phyloP scores from a whole-genome alignment of 352 stramenopile genomes.

The Globisporangium carolinianum region DNA sequence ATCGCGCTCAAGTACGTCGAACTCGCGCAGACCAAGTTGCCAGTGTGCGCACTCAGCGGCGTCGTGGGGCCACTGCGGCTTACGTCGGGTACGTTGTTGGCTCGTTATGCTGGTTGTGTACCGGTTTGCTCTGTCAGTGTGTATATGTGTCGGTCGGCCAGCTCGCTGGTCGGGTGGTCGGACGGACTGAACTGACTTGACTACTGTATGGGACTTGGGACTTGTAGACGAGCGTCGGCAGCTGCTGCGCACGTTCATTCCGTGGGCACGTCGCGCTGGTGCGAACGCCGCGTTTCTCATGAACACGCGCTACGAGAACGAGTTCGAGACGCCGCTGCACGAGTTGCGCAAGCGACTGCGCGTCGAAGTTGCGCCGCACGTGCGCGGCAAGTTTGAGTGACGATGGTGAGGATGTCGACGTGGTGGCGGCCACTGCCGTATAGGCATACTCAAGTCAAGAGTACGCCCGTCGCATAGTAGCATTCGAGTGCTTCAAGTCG shows the following conservation, averaged over 20 bases:
- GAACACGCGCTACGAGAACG: slow-evolving; percentile 94
- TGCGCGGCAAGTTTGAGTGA: slow-evolving; percentile 1
- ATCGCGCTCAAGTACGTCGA: slow-evolving; percentile 97
- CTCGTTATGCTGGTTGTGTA: too few species aligned
- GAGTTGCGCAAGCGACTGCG: slow-evolving; percentile 72
- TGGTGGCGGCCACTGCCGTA: too few species aligned
- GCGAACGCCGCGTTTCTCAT: slow-evolving; percentile 78
- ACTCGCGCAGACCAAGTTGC: slow-evolving; percentile 93
- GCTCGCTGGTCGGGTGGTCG: too few species aligned
- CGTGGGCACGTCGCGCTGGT: slow-evolving; percentile 86
- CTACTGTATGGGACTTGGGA: background rate
- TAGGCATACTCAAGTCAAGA: too few species aligned
- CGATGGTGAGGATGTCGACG: too few species aligned
- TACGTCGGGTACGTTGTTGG: slow-evolving; percentile 26
- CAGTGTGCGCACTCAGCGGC: slow-evolving; percentile 89
- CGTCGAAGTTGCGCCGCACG: slow-evolving; percentile 33
- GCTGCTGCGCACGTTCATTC: slow-evolving; percentile 87
- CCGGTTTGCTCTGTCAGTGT: too few species aligned
- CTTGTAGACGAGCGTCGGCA: slow-evolving; percentile 54
- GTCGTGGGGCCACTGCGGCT: slow-evolving; percentile 88
- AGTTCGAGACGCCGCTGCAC: slow-evolving; percentile 89
- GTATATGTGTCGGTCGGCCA: too few species aligned
- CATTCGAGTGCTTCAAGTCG: too few species aligned
- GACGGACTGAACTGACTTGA: background rate
- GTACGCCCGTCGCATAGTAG: too few species aligned